Conservation (phyloP, 495 filamentous ascomycete species). For the Aspergillus diversus region DNA sequence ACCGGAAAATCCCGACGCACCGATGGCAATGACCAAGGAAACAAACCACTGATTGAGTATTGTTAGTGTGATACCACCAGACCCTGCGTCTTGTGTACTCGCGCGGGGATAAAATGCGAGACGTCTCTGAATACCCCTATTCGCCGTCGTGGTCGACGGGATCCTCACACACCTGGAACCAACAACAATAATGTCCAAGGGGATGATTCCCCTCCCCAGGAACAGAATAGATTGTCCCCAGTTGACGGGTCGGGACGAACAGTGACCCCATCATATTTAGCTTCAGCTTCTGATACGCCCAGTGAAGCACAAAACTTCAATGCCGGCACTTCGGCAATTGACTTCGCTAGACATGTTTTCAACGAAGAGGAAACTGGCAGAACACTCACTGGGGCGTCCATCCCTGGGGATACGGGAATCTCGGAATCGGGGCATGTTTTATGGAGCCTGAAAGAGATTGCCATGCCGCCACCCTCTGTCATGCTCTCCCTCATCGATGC, state of each 20-base stretch:
- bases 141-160: not conserved
- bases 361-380: not conserved
- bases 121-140: not conserved
- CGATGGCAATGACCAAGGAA: not conserved
- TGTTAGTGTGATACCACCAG: not conserved
- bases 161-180: not conserved
- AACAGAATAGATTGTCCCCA: not conserved
- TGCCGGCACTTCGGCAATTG: not conserved
- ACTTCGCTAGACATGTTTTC: not conserved
- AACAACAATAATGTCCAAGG: not conserved
- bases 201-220: not conserved
- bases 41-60: not conserved
- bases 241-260: not conserved
- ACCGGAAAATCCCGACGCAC: not conserved
- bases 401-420: not conserved
- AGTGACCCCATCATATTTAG: not conserved
- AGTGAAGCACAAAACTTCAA: not conserved
- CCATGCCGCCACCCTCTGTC: slow-evolving; percentile 21
- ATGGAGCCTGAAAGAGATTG: slow-evolving; percentile 23
- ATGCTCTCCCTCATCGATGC: slow-evolving; percentile 23
- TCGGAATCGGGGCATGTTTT: not conserved
- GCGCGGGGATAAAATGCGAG: not conserved
- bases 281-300: not conserved
- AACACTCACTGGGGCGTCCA: not conserved
- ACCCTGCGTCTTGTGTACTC: not conserved